These are phyloP conservation scores for Fibroporia radiculosa DNA, from an alignment of 768 basidiomycete genomes.

Conservation along the genomic window DNA sequence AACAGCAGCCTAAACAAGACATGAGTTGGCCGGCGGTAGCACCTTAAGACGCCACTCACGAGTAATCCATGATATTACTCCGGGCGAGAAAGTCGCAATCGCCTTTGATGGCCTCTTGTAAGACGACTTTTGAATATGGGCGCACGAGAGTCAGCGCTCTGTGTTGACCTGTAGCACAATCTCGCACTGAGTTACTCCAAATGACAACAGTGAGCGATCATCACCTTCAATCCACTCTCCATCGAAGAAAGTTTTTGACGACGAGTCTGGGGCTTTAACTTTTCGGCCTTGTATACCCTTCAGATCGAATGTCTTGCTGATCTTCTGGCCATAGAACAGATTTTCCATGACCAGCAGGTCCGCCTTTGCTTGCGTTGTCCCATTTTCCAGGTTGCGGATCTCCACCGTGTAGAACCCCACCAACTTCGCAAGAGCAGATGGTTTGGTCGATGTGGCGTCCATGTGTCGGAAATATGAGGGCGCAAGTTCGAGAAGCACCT, in stretches of 20 bases:
- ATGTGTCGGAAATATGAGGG: conserved; percentile 79
- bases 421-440: conserved; percentile 71
- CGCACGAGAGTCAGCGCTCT: conserved; percentile 55
- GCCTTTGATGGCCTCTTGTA: conserved; percentile 57
- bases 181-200: neutral
- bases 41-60: neutral
- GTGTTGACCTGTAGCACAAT: conserved; percentile 45
- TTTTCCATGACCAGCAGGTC: conserved; percentile 86
- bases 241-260: conserved; percentile 65
- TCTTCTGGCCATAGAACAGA: conserved; percentile 62
- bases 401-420: conserved; percentile 79
- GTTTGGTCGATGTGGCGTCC: conserved; percentile 55
- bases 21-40: neutral
- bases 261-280: conserved; percentile 40
- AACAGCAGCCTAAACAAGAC: conserved; percentile 49
- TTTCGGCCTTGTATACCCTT: conserved; percentile 79
- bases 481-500: conserved; percentile 69
- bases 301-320: conserved; percentile 68
- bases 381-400: conserved; percentile 65
- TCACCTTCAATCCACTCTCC: conserved; percentile 86
- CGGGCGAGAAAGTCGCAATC: conserved; percentile 70
- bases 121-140: conserved; percentile 65
- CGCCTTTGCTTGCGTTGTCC: conserved; percentile 53
- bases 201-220: neutral
- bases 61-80: conserved; percentile 82